Base-by-base conservation (phyloP, 2,329 filamentous ascomycete genomes). In the Incumbomyces lentus region DNA sequence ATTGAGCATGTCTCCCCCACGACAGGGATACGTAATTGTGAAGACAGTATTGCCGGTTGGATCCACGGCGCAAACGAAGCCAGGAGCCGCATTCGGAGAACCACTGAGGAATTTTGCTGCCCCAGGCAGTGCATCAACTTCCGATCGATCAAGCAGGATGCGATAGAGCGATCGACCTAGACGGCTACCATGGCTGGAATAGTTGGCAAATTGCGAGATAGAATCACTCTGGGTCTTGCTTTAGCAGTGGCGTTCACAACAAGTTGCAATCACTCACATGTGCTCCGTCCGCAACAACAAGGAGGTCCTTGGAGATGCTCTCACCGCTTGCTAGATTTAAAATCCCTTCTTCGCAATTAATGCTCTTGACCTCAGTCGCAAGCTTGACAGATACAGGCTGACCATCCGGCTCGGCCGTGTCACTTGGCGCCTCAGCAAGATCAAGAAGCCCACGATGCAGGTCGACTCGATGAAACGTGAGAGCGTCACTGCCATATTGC, bases 201-300 rank as follows among this genome's bases (percentile, higher is more conserved):
- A 30, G 13, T 47, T 47, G 14, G 50, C 46, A 42, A 52, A 46
- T 12, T 47, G 46, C n/a, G 32, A 32, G 17, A 48, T 44, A 31
- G 49, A 44, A 12, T 48, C 37, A 41, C 45, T 51, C 41, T 39
- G 18, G 3, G 18, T 40, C n/a, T 30, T 8, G 12, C 14, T 13
- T 13, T 6, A 49, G 4, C 22, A 26, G 22, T 8, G 4, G 22
- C 4, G 8, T 5, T 26, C 5, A 26, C 22, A 4, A 26, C 22
- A 5, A 26, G 22, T 4, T 26, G 5, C 8, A 26, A 26, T 26
- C 22, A 26, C 22, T 26, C 22, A 26, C 22, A 26, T 26, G 51
- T 14, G 47, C 43, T 17, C 63, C 63, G 40, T 65, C 62, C 2
- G 59, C 63, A 6, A 52, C 60, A 18, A 65, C 40, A 6, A 64